Conservation (phyloP, 345 rosid genomes). For the Aquilaria yunnanensis region DNA sequence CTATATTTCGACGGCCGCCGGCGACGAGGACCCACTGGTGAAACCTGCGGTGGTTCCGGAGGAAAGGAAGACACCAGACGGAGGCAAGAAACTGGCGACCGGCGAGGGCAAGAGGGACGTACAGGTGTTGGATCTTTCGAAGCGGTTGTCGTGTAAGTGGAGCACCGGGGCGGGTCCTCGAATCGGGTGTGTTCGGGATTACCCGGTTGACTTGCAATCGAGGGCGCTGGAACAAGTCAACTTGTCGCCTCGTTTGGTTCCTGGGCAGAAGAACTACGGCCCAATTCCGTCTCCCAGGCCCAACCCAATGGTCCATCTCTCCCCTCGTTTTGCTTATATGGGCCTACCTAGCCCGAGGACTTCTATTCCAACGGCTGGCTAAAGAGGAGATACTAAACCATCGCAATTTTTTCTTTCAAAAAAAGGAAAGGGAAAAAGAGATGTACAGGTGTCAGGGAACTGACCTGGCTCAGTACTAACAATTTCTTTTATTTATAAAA, state of each 20-base stretch:
- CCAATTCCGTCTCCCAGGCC: conserved; percentile 59
- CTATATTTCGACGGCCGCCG: neutral
- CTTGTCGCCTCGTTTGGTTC: conserved; percentile 25
- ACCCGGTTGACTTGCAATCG: conserved; percentile 29
- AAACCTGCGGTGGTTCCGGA: neutral
- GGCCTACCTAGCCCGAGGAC: conserved; percentile 42
- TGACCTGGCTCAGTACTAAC: too few species aligned
- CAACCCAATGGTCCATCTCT: conserved; percentile 32
- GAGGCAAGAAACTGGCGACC: neutral
- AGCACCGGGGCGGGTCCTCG: conserved; percentile 40
- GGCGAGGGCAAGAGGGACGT: neutral
- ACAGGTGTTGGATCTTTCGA: neutral
- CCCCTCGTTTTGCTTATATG: conserved; percentile 41
- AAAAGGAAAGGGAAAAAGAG: too few species aligned
- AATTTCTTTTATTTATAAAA: too few species aligned
- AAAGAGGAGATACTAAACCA: neutral
- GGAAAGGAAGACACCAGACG: neutral
- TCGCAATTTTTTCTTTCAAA: too few species aligned
- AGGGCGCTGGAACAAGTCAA: conserved; percentile 35
- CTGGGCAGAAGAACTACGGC: conserved; percentile 6
- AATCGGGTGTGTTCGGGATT: conserved; percentile 35
- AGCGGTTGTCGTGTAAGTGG: conserved; percentile 23
- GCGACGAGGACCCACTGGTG: neutral
- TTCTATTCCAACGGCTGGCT: conserved; percentile 2
- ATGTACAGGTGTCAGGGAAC: too few species aligned